These are phyloP conservation scores for Eucalyptus marginata DNA, from an alignment of 345 rosid genomes.

Conservation along the genomic window DNA sequence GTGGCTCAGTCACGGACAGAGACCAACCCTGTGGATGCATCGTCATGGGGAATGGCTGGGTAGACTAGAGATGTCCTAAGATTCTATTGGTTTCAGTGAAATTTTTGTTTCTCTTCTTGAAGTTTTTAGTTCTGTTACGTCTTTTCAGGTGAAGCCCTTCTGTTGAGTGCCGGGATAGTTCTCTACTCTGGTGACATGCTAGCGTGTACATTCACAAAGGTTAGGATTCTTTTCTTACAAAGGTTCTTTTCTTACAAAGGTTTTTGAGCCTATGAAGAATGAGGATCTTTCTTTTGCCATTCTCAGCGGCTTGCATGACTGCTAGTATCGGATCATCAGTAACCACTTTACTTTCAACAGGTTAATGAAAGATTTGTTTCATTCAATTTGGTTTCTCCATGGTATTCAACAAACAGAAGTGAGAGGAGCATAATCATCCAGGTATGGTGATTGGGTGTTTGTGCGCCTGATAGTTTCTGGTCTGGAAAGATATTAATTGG, in stretches of 20 bases:
- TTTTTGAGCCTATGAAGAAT: neutral
- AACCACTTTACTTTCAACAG: slow-evolving; percentile 12
- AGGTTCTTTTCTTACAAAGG: neutral
- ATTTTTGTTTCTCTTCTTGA: neutral
- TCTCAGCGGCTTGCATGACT: neutral
- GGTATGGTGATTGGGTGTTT: slow-evolving; percentile 13
- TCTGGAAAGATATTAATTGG: neutral
- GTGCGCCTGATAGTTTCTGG: neutral
- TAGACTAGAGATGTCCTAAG: neutral
- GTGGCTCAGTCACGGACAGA: neutral
- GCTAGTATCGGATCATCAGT: neutral
- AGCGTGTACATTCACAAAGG: slow-evolving; percentile 69
- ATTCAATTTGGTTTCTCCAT: slow-evolving; percentile 26
- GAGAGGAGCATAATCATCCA: slow-evolving; percentile 74
- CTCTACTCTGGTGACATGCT: slow-evolving; percentile 84
- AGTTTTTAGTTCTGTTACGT: neutral
- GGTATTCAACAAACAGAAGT: slow-evolving; percentile 54
- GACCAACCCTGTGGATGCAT: neutral
- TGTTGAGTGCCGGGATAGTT: slow-evolving; percentile 77
- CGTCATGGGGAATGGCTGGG: neutral
- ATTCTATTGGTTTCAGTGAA: neutral
- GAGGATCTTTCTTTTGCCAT: neutral
- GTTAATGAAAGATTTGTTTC: slow-evolving; percentile 25
- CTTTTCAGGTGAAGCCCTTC: slow-evolving; percentile 73
- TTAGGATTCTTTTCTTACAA: slow-evolving; percentile 6